These are phyloP conservation scores for Agaricus blazei DNA, from an alignment of 768 basidiomycete genomes.

Conservation along the genomic window DNA sequence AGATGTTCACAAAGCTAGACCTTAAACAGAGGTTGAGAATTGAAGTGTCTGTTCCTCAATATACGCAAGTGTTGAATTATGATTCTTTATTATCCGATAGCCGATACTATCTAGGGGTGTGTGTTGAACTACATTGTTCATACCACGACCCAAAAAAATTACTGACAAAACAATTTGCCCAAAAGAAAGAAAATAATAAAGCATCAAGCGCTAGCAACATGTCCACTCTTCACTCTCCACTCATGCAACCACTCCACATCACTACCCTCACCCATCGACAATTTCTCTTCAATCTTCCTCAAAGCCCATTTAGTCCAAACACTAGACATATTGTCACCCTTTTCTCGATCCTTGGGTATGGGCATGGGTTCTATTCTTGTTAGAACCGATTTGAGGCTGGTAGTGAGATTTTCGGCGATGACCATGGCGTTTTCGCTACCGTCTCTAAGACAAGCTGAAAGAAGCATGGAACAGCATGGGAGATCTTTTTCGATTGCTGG, in stretches of 20 bases:
- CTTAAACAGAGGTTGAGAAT: too few species aligned
- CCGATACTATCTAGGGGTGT: too few species aligned
- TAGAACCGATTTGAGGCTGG: conserved; percentile 27
- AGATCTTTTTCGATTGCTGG: conserved; percentile 52
- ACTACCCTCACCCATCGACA: conserved; percentile 8
- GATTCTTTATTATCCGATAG: too few species aligned
- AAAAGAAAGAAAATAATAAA: neutral
- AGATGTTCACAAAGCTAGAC: too few species aligned
- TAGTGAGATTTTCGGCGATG: conserved; percentile 38
- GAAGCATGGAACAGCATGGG: conserved; percentile 50
- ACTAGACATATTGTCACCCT: conserved; percentile 14
- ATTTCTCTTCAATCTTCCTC: conserved; percentile 22
- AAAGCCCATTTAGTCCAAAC: conserved; percentile 26
- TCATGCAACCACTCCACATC: neutral
- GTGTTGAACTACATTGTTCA: too few species aligned
- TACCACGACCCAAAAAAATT: too few species aligned
- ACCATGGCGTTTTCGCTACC: conserved; percentile 30
- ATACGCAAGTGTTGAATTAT: too few species aligned
- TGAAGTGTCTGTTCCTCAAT: too few species aligned
- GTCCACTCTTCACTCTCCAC: conserved; percentile 6
- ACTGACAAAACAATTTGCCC: too few species aligned
- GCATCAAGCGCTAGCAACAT: neutral
- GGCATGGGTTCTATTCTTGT: conserved; percentile 7
- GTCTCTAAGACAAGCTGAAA: conserved; percentile 49
- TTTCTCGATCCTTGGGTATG: conserved; percentile 7